These are phyloP conservation scores for Leccinum uliginosum DNA, from an alignment of 768 basidiomycete genomes.

Conservation along the genomic window DNA sequence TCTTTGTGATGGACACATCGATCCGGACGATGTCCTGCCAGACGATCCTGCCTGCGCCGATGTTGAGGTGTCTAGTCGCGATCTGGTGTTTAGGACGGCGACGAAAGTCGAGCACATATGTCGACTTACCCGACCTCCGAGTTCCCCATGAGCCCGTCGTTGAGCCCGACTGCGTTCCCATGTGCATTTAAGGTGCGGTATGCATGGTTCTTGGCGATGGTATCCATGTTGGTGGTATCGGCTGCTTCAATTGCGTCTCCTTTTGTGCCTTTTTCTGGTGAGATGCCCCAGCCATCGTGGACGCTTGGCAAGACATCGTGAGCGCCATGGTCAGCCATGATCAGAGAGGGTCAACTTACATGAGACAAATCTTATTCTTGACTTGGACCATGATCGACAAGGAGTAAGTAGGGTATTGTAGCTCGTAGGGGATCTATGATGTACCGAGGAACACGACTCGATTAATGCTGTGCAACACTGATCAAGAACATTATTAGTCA, in stretches of 20 bases:
- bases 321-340: background rate
- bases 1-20: slow-evolving; percentile 87
- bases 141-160: slow-evolving; percentile 95
- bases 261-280: slow-evolving; percentile 60
- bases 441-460: no score
- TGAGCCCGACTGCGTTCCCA: slow-evolving; percentile 88
- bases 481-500: no score
- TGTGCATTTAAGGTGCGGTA: slow-evolving; percentile 75
- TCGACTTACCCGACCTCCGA: slow-evolving; percentile 87
- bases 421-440: no score
- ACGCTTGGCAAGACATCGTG: slow-evolving; percentile 45
- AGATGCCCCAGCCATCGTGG: slow-evolving; percentile 95
- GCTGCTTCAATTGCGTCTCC: slow-evolving; percentile 89
- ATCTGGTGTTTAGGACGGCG: background rate
- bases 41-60: slow-evolving; percentile 90
- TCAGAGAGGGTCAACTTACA: slow-evolving; percentile 43
- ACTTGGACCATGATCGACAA: slow-evolving; percentile 42
- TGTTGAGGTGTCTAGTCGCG: slow-evolving; percentile 77
- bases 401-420: background rate
- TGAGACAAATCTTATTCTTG: slow-evolving; percentile 89
- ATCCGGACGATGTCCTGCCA: slow-evolving; percentile 99
- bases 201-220: slow-evolving; percentile 71
- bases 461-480: no score
- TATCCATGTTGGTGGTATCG: slow-evolving; percentile 85
- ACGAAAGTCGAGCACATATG: background rate